Evolutionary conservation across 805 yeast species (phyloP), one percentile per base, ranked within the genome.

Genomic region (Pichia exigua): DNA sequence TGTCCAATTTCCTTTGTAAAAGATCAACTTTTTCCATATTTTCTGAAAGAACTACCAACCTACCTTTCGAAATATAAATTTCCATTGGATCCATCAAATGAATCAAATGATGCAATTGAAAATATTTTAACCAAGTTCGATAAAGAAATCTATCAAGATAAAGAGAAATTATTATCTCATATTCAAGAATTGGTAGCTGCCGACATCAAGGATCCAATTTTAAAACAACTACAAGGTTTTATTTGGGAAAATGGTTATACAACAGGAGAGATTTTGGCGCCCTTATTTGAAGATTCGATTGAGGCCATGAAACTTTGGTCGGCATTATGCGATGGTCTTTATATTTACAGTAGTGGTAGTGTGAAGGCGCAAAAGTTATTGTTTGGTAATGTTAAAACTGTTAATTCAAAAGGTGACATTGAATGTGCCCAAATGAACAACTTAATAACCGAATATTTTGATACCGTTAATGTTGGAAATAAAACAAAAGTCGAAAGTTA

Each of bases 1-100:
- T 91, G 97, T 62, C 91, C 97, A 3, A 90, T 91, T 21, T 76
- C 91, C 1, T 91, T 91, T 62, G 98, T 91, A 42, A 85, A 86
- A 59, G 90, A 87, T 28, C 73, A 71, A 2, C 68, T 91, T 35
- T 85, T 81, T 67, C 97, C 97, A 0, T 90, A 78, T 62, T 91
- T 94, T 56, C 64, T 83, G 3, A 48, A 64, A 4, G 66, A 76
- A 55, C 59, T 82, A 24, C 82, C 87, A 40, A 11, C 61, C 1
- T 52, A 74, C 18, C 59, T 81, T 44, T 48, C 58, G 2, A 50
- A 57, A 10, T 62, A 59, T 44, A 24, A 56, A 5, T 74, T 61
- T 52, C 79, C 80, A 2, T 54, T 74, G 20, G 18, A 44, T 8
- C 43, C 52, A 24, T 5, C 4, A n/a, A 26, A 35, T 9, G 28